Percentiles rank a stretch among this genome's conserved stretches.
Evolutionary conservation across 2,329 filamentous ascomycete genomes (phyloP).

Genomic region (Epichloe glyceriae): DNA sequence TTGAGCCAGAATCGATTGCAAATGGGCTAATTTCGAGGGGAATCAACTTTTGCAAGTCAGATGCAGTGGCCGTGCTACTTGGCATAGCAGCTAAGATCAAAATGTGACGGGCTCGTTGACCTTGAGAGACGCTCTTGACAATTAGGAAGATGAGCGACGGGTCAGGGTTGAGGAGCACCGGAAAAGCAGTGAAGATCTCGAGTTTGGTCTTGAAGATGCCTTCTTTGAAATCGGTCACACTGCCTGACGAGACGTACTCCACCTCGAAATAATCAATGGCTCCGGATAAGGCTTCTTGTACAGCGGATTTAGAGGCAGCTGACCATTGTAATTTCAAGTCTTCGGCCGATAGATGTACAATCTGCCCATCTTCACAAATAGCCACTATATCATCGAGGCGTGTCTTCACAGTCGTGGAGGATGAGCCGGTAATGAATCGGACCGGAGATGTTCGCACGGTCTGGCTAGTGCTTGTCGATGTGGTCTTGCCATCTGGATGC

Average conservation of each 20-base stretch:
- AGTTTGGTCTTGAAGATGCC: constrained; percentile 42
- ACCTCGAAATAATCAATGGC: constrained; percentile 28
- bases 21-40: constrained; percentile 28
- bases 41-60: constrained; percentile 23
- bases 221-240: constrained; percentile 35
- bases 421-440: constrained; percentile 22
- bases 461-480: constrained; percentile 34
- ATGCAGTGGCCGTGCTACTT: constrained; percentile 11
- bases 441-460: constrained; percentile 26
- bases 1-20: constrained; percentile 11
- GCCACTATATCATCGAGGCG: constrained; percentile 32
- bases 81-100: constrained; percentile 21
- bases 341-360: constrained; percentile 48
- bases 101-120: constrained; percentile 18
- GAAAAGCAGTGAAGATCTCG: constrained; percentile 38
- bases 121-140: constrained; percentile 22
- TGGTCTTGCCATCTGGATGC: constrained; percentile 36
- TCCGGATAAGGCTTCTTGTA: constrained; percentile 22
- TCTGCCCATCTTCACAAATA: constrained; percentile 47
- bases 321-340: constrained; percentile 22
- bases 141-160: constrained; percentile 44
- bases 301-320: constrained; percentile 18
- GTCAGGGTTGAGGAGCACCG: constrained; percentile 31
- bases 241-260: constrained; percentile 34
- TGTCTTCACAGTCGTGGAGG: constrained; percentile 13